A percentile compares a stretch with the other conserved stretches of the same genome.
phyloP scores from a whole-genome alignment of 176 grass and related monocot species.

The Carex cristatella region DNA sequence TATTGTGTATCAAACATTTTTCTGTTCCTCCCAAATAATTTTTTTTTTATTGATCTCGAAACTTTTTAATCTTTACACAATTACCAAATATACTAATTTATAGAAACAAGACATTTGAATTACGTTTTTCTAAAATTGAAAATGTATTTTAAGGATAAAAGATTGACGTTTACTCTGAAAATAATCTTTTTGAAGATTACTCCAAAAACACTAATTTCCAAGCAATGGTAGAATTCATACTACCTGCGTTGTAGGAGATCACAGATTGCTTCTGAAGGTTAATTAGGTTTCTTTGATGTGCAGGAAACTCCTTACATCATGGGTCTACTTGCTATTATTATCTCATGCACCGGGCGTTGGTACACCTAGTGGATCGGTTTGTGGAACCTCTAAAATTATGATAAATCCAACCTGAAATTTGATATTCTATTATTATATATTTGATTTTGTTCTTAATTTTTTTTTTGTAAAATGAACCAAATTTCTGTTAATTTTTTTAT shows the following conservation, averaged over 20 bases:
- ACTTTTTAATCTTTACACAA: not conserved
- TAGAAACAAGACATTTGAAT: not conserved
- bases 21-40: too few relatives aligned
- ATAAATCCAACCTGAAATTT: too few relatives aligned
- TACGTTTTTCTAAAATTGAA: not conserved
- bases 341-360: not conserved
- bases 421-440: too few relatives aligned
- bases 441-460: too few relatives aligned
- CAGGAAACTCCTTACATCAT: not conserved
- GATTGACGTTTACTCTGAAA: not conserved
- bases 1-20: too few relatives aligned
- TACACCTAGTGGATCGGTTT: not conserved
- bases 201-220: not conserved
- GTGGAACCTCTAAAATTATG: not conserved
- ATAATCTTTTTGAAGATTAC: not conserved
- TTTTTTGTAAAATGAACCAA: too few relatives aligned
- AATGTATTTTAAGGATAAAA: not conserved
- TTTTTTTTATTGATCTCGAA: not conserved
- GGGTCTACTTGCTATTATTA: not conserved
- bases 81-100: not conserved
- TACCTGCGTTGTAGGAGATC: conserved; percentile 17
- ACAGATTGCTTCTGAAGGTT: not conserved
- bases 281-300: not conserved
- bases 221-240: not conserved
- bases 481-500: too few relatives aligned